A percentile compares a stretch with the other conserved stretches of the same genome.
phyloP scores from a whole-genome alignment of 2,329 filamentous ascomycete genomes.

The Stachybotrys elegans region DNA sequence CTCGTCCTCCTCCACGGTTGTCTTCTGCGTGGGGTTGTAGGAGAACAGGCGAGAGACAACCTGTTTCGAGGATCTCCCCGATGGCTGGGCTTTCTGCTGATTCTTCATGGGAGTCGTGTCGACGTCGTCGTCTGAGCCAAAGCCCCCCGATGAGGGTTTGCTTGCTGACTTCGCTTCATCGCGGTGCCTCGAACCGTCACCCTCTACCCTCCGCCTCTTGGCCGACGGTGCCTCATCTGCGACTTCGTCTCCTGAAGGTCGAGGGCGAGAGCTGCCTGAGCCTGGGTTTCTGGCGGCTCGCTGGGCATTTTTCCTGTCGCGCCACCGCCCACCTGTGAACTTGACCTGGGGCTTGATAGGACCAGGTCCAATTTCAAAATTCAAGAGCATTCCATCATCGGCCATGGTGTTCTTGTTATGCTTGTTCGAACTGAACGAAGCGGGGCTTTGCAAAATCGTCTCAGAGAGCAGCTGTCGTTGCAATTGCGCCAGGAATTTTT shows the following conservation, averaged over 20 bases:
- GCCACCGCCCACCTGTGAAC: conserved; percentile 91
- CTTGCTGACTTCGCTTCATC: not conserved
- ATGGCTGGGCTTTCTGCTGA: conserved; percentile 8
- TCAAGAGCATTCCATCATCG: conserved; percentile 91
- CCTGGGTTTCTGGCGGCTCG: conserved; percentile 24
- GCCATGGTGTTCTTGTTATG: too few species aligned
- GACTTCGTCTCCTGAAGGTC: conserved; percentile 15
- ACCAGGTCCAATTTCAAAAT: conserved; percentile 73
- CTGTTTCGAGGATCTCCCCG: conserved; percentile 34
- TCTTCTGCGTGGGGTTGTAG: conserved; percentile 74
- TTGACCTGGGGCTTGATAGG: conserved; percentile 57
- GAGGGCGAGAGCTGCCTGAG: conserved; percentile 12
- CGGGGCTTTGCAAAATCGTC: too few species aligned
- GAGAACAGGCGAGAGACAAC: conserved; percentile 91
- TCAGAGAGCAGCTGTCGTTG: too few species aligned
- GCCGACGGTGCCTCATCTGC: conserved; percentile 27
- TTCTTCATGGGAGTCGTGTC: conserved; percentile 6
- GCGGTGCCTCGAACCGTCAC: conserved; percentile 13
- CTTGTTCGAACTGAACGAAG: too few species aligned
- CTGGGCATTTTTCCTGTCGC: conserved; percentile 71
- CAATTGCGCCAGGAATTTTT: too few species aligned
- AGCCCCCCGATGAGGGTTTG: conserved; percentile 10
- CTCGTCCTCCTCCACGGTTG: conserved; percentile 47
- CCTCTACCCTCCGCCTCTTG: conserved; percentile 41
- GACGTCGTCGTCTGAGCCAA: conserved; percentile 12